phyloP scores from a whole-genome alignment of 768 basidiomycete species.

The Phylloporus arenicola region DNA sequence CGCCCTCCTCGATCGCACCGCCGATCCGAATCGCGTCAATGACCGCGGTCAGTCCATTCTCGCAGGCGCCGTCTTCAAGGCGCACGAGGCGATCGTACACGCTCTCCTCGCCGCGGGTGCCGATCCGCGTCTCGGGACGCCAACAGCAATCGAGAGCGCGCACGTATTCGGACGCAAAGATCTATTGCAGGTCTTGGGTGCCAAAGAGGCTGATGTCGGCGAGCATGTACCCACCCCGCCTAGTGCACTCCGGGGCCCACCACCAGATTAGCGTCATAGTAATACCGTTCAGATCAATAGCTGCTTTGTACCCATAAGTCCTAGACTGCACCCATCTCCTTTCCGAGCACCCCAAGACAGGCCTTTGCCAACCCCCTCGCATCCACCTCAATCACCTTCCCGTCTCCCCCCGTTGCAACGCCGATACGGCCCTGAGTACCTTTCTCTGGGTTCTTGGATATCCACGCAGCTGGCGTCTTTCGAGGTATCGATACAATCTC shows the following conservation, averaged over 20 bases:
- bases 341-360: conserved; percentile 65
- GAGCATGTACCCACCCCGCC: conserved; percentile 28
- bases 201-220: conserved; percentile 47
- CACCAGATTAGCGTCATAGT: not conserved
- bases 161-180: conserved; percentile 61
- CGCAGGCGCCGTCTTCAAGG: conserved; percentile 77
- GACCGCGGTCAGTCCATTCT: conserved; percentile 69
- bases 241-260: conserved; percentile 3
- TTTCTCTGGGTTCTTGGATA: conserved; percentile 24
- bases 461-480: conserved; percentile 64
- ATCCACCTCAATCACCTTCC: conserved; percentile 48
- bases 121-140: conserved; percentile 59
- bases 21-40: conserved; percentile 65
- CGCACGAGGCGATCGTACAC: conserved; percentile 56
- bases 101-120: conserved; percentile 48
- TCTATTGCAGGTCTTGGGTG: conserved; percentile 52
- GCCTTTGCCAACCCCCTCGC: conserved; percentile 60
- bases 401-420: conserved; percentile 9
- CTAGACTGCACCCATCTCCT: conserved; percentile 59
- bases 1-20: conserved; percentile 50
- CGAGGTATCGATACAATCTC: conserved; percentile 73
- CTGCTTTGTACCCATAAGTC: not conserved
- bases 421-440: conserved; percentile 18
- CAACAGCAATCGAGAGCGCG: conserved; percentile 65
- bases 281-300: not conserved